phyloP scores from a whole-genome alignment of 768 basidiomycete species.

The Trametes elegans region DNA sequence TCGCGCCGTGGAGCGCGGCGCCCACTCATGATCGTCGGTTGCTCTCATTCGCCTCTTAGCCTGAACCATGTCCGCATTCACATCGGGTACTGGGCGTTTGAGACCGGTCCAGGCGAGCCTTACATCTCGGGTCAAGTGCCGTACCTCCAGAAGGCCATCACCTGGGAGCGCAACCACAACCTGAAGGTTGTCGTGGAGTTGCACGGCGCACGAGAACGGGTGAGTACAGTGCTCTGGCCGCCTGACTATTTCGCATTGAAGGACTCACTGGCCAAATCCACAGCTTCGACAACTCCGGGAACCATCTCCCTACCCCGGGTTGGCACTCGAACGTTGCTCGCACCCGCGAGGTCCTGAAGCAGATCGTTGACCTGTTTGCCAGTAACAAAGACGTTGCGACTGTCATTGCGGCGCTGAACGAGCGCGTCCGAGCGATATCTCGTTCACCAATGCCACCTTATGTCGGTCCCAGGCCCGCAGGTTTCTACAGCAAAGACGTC shows the following conservation, averaged over 20 bases:
- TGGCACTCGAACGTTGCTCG: conserved; percentile 79
- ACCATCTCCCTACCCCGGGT: conserved; percentile 52
- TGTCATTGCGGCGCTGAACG: conserved; percentile 75
- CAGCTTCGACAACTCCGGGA: conserved; percentile 84
- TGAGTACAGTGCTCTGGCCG: conserved; percentile 27
- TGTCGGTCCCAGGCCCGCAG: conserved; percentile 56
- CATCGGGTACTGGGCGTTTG: conserved; percentile 90
- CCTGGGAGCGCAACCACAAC: conserved; percentile 67
- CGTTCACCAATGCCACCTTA: not conserved
- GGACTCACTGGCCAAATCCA: not conserved
- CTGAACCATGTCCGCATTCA: conserved; percentile 82
- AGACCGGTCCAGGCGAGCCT: conserved; percentile 74
- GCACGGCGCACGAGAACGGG: conserved; percentile 77
- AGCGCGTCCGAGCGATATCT: conserved; percentile 46
- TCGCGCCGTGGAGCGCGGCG: conserved; percentile 6
- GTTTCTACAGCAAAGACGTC: conserved; percentile 54
- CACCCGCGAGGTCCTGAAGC: conserved; percentile 63
- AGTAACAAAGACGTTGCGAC: conserved; percentile 53
- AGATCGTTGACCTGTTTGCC: conserved; percentile 58
- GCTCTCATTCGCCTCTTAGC: conserved; percentile 30
- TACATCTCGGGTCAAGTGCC: conserved; percentile 75
- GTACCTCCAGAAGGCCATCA: conserved; percentile 63
- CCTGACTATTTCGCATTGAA: not conserved
- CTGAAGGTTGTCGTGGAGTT: conserved; percentile 81
- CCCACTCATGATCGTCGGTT: not conserved